These are phyloP conservation scores for Colletotrichum sp. DNA, from an alignment of 2,329 filamentous ascomycete genomes.

Conservation along the genomic window DNA sequence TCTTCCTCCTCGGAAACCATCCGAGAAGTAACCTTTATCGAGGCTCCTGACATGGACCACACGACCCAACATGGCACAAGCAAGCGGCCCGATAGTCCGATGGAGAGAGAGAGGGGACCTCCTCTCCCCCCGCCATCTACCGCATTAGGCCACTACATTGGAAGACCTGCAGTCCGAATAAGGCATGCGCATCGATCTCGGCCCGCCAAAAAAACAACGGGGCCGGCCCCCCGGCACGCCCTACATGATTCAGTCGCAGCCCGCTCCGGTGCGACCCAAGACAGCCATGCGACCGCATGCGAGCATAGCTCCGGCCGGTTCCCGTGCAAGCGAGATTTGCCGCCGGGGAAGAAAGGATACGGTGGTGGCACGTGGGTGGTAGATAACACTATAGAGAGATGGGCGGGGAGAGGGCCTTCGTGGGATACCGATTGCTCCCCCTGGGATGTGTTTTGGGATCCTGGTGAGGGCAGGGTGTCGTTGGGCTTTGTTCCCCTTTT, in stretches of 20 bases:
- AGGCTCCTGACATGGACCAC: not conserved
- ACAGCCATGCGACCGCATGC: not conserved
- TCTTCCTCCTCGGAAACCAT: not conserved
- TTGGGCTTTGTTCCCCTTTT: not conserved
- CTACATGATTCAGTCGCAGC: not conserved
- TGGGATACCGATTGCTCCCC: not conserved
- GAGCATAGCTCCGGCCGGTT: not conserved
- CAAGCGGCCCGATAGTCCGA: not conserved
- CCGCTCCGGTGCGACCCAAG: not conserved
- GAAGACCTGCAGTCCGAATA: not conserved
- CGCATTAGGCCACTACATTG: not conserved
- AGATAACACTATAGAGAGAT: not conserved
- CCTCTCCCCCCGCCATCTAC: too few relatives aligned
- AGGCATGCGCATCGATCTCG: not conserved
- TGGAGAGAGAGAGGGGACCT: not conserved
- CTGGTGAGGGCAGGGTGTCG: not conserved
- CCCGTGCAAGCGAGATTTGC: not conserved
- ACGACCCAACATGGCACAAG: not conserved
- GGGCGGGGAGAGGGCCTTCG: not conserved
- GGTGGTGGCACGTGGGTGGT: not conserved
- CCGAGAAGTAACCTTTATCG: not conserved
- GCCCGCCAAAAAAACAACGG: not conserved
- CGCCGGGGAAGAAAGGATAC: not conserved
- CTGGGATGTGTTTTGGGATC: not conserved
- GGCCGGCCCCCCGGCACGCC: not conserved